A percentile compares a stretch with the other conserved stretches of the same genome.
Evolutionary conservation across 2,329 filamentous ascomycete species (phyloP).

Genomic region (Microsporum canis): DNA sequence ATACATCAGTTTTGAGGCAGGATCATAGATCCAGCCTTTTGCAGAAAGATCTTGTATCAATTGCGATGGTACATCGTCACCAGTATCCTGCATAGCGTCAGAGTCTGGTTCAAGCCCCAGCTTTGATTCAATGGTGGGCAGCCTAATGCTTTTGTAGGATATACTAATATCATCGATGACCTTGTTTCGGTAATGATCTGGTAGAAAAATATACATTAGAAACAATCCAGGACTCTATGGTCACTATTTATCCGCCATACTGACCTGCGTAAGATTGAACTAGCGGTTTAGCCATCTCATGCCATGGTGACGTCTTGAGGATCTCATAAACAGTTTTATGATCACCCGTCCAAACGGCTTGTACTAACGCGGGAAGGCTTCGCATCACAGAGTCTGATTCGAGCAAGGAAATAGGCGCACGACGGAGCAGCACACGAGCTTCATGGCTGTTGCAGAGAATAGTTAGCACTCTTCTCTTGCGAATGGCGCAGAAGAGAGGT

Average conservation of each 20-base stretch:
- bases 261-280: conserved; percentile 29
- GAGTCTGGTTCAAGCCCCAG: conserved; percentile 24
- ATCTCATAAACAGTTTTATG: conserved; percentile 27
- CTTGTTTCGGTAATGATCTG: conserved; percentile 27
- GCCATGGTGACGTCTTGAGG: conserved; percentile 27
- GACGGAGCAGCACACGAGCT: conserved; percentile 30
- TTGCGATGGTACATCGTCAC: conserved; percentile 20
- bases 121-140: conserved; percentile 26
- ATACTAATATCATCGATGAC: conserved; percentile 29
- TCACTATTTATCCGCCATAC: neutral
- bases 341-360: conserved; percentile 30
- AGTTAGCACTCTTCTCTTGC: neutral
- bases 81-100: conserved; percentile 11
- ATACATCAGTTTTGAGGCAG: conserved; percentile 22
- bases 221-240: neutral
- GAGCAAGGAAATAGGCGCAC: conserved; percentile 25
- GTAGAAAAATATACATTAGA: neutral
- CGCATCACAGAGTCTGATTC: conserved; percentile 24
- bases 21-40: conserved; percentile 31
- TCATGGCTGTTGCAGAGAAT: conserved; percentile 22
- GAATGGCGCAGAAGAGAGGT: neutral
- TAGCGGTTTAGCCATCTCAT: conserved; percentile 22
- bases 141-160: conserved; percentile 32
- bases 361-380: conserved; percentile 27
- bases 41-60: conserved; percentile 25